Base-by-base conservation (phyloP, 768 basidiomycete species). In the Phaffia australis region DNA sequence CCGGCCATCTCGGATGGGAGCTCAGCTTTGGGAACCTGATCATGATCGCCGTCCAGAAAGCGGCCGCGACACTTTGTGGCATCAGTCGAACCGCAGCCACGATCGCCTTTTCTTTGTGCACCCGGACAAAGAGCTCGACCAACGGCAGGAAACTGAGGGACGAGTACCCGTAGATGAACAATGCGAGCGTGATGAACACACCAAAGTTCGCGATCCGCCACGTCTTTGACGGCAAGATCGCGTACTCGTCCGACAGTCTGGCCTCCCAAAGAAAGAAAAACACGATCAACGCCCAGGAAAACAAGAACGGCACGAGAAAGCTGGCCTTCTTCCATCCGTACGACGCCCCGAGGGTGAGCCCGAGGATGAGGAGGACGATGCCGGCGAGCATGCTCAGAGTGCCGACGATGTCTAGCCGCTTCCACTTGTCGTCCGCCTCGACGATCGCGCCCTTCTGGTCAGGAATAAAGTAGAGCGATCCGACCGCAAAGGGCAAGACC, bases 341-440 rank as follows among this genome's bases (percentile, higher is more conserved):
- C 2, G 70, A 63, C 8, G 72, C 72, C 8, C 74, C 74, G 32
- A 71, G 63, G 9, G 74, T 76, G 21, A 74, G 70, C 25, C 71
- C 70, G 49, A 74, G 68, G 29, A 76, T 70, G 52, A 75, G 63
- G 62, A 71, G 70, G 66, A 75, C 71, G 42, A 75, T 66, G 50
- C 71, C 52, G n/a, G 68, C 73, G 51, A 72, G 71, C 69, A 75
- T 70, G 50, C 74, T 59, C 25, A 71, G 14, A 27, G 74, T 72
- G 27, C 76, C 76, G 65, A 73, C 69, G 51, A 76, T 55, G 58
- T 76, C 76, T 46, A 76, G 69, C 63, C 71, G 66, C 60, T 73
- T 73, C 72, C 72, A 75, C 66, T 69, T 46, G 27, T 65, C 46
- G 55, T 73, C 69, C 2, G 70, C 64, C 16, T 71, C n/a, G n/a